Evolutionary conservation across 179 eudicot genomes (phyloP).

Genomic region (Gypsophila paniculata): DNA sequence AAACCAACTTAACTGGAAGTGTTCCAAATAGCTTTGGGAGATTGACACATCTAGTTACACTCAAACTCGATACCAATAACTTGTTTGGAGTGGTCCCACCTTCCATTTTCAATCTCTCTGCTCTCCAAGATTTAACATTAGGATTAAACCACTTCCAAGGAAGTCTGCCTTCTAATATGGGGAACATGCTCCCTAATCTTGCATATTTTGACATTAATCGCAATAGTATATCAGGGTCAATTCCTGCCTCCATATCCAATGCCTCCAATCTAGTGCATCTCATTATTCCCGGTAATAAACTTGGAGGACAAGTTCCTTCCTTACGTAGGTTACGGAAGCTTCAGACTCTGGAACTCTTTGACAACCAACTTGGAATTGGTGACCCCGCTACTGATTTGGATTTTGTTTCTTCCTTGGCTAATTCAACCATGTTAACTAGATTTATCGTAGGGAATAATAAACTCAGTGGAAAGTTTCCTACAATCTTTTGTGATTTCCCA

Average conservation of each 20-base stretch:
- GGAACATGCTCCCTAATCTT: constrained; percentile 23
- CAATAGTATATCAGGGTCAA: constrained; percentile 21
- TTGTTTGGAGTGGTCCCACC: constrained; percentile 18
- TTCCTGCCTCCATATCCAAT: constrained; percentile 22
- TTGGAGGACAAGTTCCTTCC: constrained; percentile 29
- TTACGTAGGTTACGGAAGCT: constrained; percentile 9
- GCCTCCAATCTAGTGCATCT: constrained; percentile 16
- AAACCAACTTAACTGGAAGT: constrained; percentile 8
- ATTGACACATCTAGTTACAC: not conserved
- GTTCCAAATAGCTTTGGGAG: constrained; percentile 21
- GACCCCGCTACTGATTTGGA: constrained; percentile 18
- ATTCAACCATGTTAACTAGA: constrained; percentile 23
- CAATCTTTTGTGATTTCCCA: constrained; percentile 28
- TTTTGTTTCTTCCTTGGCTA: constrained; percentile 25
- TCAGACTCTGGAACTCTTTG: not conserved
- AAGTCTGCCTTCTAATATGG: constrained; percentile 20
- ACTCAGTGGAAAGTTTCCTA: constrained; percentile 25
- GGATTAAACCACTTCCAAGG: constrained; percentile 17
- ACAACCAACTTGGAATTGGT: constrained; percentile 25
- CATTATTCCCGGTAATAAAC: constrained; percentile 4
- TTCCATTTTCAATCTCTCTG: constrained; percentile 19
- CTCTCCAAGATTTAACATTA: not conserved
- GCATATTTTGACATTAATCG: not conserved
- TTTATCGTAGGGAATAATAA: constrained; percentile 9
- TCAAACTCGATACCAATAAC: constrained; percentile 3